Conservation (phyloP, 257 asterid genomes). For the Nicotiana noctiflora region DNA sequence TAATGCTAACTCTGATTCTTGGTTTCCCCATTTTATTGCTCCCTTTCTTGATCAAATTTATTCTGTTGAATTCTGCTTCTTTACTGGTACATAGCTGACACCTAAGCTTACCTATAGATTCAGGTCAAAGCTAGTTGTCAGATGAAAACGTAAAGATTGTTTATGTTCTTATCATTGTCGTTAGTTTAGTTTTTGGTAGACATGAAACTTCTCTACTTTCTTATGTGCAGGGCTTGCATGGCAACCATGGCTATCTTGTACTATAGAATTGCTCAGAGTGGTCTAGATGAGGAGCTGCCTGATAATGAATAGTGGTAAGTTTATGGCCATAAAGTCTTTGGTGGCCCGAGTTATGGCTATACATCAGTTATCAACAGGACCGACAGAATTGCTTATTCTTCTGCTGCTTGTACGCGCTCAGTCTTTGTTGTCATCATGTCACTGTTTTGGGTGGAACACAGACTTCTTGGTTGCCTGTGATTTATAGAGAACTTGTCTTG, state of each 20-base stretch:
- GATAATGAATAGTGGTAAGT: slow-evolving; percentile 41
- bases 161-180: not conserved
- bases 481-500: slow-evolving; percentile 7
- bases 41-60: not conserved
- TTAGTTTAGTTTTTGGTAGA: not conserved
- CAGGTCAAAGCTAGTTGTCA: not conserved
- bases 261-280: slow-evolving; percentile 76
- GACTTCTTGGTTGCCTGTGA: slow-evolving; percentile 5
- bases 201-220: slow-evolving; percentile 4
- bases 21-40: not conserved
- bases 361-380: not conserved
- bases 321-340: slow-evolving; percentile 2
- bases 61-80: not conserved
- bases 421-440: not conserved
- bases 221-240: slow-evolving; percentile 81
- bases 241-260: slow-evolving; percentile 93
- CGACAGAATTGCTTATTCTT: not conserved
- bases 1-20: slow-evolving; percentile 23
- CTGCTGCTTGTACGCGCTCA: not conserved
- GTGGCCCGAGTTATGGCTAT: not conserved
- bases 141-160: not conserved
- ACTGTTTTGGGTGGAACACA: slow-evolving; percentile 4
- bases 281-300: slow-evolving; percentile 45
- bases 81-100: not conserved
- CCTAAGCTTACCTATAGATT: not conserved